phyloP scores from a whole-genome alignment of 352 stramenopile genomes.

The Globisporangium carolinianum region DNA sequence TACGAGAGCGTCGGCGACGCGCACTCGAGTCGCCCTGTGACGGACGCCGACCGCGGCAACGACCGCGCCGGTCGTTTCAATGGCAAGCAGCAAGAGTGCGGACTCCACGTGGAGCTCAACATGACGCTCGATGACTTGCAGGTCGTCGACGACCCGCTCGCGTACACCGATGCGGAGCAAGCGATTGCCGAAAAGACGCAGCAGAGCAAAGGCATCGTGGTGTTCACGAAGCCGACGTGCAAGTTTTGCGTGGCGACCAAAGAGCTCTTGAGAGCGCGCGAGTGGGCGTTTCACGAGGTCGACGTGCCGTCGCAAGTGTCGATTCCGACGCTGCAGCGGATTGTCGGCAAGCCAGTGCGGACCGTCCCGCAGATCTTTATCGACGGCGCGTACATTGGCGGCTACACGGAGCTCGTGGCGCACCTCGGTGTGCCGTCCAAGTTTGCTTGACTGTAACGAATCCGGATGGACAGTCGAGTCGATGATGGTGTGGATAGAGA shows the following conservation, averaged over 20 bases:
- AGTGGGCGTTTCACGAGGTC: slow-evolving; percentile 65
- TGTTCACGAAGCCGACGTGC: slow-evolving; percentile 74
- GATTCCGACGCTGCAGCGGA: slow-evolving; percentile 45
- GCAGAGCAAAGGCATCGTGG: slow-evolving; percentile 42
- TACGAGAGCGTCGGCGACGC: slow-evolving; percentile 81
- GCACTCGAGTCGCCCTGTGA: slow-evolving; percentile 80
- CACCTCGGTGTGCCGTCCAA: slow-evolving; percentile 57
- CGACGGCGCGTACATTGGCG: slow-evolving; percentile 69
- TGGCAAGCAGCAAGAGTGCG: slow-evolving; percentile 75
- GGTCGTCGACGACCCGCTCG: slow-evolving; percentile 42
- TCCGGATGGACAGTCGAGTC: no score
- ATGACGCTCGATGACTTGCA: slow-evolving; percentile 46
- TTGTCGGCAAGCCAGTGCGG: slow-evolving; percentile 48
- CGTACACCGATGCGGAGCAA: slow-evolving; percentile 34
- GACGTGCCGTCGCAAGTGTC: slow-evolving; percentile 50
- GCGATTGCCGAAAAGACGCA: slow-evolving; percentile 34
- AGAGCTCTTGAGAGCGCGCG: slow-evolving; percentile 39
- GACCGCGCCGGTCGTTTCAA: slow-evolving; percentile 77
- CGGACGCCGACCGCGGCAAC: slow-evolving; percentile 49
- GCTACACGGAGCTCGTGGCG: slow-evolving; percentile 65
- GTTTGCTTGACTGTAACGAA: slow-evolving; percentile 24
- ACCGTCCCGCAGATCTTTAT: slow-evolving; percentile 81
- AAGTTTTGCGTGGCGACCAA: slow-evolving; percentile 70
- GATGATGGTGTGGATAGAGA: background rate
- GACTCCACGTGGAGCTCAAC: slow-evolving; percentile 72